Evolutionary conservation across 78 protist genomes (phyloP).

Genomic region (Dictyostelium capitatum): DNA sequence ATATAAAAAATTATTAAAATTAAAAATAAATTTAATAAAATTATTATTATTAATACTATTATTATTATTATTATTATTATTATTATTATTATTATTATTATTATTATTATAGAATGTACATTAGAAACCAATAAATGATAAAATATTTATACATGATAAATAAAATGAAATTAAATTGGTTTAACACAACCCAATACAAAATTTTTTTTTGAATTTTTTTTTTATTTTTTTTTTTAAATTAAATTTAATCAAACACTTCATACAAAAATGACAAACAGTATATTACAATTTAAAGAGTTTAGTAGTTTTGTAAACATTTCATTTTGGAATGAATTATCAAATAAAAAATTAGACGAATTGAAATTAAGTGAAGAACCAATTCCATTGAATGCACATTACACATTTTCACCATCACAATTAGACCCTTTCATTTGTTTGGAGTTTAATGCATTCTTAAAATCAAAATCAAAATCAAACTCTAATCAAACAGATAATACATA

Average conservation of each 20-base stretch:
- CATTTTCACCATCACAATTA: conserved; percentile 40
- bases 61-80: no score
- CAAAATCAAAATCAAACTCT: no score
- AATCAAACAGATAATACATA: background rate
- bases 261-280: background rate
- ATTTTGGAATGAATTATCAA: conserved; percentile 79
- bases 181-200: no score
- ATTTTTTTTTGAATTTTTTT: background rate
- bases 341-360: conserved; percentile 78
- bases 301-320: conserved; percentile 69
- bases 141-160: no score
- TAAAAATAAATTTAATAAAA: no score
- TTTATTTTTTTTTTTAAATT: conserved; percentile 4
- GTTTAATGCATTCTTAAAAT: conserved; percentile 51
- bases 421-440: conserved; percentile 61
- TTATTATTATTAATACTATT: no score
- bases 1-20: no score
- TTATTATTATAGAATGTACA: no score
- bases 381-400: conserved; percentile 55
- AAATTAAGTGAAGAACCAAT: conserved; percentile 72
- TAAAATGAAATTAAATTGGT: no score
- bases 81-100: no score
- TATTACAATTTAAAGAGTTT: conserved; percentile 71
- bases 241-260: background rate
- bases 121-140: no score